Conservation (phyloP, 2,329 filamentous ascomycete species). For the Diplodia sapinea region DNA sequence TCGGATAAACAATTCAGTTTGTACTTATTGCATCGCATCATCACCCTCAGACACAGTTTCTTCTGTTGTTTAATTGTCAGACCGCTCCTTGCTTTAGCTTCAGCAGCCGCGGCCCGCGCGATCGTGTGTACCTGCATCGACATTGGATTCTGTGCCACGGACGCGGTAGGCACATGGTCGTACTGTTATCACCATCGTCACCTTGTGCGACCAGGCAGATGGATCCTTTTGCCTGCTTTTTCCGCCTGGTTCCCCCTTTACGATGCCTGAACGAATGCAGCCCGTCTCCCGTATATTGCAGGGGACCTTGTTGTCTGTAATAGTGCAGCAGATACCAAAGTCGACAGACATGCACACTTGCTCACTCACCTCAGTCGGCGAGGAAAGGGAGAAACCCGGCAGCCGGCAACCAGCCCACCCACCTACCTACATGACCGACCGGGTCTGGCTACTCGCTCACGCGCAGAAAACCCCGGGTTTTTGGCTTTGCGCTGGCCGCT, state of each 20-base stretch:
- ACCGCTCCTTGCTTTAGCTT: not conserved
- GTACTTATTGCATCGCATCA: too few species aligned
- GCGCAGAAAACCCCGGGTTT: not conserved
- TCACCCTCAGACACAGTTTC: too few species aligned
- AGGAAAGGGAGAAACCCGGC: too few species aligned
- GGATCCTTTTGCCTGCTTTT: not conserved
- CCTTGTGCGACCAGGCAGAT: not conserved
- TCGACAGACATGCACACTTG: too few species aligned
- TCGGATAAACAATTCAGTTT: too few species aligned
- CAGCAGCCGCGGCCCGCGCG: not conserved
- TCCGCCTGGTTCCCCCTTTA: not conserved
- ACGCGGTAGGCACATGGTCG: not conserved
- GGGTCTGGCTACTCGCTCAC: not conserved
- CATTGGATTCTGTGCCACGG: not conserved
- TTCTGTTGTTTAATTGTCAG: not conserved
- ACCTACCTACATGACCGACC: too few species aligned
- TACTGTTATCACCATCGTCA: not conserved
- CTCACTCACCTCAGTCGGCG: too few species aligned
- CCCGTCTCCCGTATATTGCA: not conserved
- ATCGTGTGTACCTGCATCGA: conserved; percentile 1
- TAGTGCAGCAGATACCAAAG: too few species aligned
- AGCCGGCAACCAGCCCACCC: too few species aligned
- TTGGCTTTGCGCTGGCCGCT: conserved; percentile 1
- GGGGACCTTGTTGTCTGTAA: not conserved
- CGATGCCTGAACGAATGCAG: not conserved